Percentiles rank a stretch among this genome's conserved stretches.
phyloP scores from a whole-genome alignment of 768 basidiomycete species.

The Tephrocybe sp. region DNA sequence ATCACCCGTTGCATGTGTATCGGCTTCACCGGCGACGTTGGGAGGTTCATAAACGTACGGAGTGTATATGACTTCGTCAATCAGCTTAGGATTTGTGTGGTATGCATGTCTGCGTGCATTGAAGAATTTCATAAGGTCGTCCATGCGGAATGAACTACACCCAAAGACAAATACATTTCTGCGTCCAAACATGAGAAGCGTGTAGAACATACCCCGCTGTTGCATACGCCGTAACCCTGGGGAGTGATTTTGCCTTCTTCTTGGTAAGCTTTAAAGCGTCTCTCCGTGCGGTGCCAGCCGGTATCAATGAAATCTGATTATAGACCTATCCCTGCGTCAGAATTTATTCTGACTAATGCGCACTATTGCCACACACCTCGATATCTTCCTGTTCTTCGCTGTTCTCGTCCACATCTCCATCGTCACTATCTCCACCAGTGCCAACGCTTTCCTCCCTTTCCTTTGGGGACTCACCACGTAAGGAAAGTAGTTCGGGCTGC shows the following conservation, averaged over 20 bases:
- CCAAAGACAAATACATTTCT: not conserved
- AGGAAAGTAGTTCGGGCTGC: slow-evolving; percentile 58
- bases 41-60: slow-evolving; percentile 79
- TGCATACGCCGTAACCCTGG: slow-evolving; percentile 94
- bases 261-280: slow-evolving; percentile 91
- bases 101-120: slow-evolving; percentile 81
- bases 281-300: slow-evolving; percentile 88
- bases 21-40: slow-evolving; percentile 27
- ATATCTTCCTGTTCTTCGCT: slow-evolving; percentile 61
- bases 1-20: slow-evolving; percentile 57
- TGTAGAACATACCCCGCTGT: slow-evolving; percentile 70
- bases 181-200: not conserved
- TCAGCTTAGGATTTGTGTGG: slow-evolving; percentile 81
- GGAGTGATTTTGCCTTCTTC: slow-evolving; percentile 89
- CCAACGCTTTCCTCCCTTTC: slow-evolving; percentile 47
- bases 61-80: slow-evolving; percentile 94
- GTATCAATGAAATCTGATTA: slow-evolving; percentile 91
- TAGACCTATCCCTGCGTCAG: slow-evolving; percentile 59
- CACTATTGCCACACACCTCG: slow-evolving; percentile 44
- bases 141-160: slow-evolving; percentile 82
- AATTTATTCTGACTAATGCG: not conserved
- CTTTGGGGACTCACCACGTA: slow-evolving; percentile 28
- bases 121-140: slow-evolving; percentile 87
- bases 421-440: slow-evolving; percentile 65
- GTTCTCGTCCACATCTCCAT: slow-evolving; percentile 64